A percentile compares a stretch with the other conserved stretches of the same genome.
phyloP scores from a whole-genome alignment of 2,329 filamentous ascomycete species.

The Colletotrichum tamarilloi region DNA sequence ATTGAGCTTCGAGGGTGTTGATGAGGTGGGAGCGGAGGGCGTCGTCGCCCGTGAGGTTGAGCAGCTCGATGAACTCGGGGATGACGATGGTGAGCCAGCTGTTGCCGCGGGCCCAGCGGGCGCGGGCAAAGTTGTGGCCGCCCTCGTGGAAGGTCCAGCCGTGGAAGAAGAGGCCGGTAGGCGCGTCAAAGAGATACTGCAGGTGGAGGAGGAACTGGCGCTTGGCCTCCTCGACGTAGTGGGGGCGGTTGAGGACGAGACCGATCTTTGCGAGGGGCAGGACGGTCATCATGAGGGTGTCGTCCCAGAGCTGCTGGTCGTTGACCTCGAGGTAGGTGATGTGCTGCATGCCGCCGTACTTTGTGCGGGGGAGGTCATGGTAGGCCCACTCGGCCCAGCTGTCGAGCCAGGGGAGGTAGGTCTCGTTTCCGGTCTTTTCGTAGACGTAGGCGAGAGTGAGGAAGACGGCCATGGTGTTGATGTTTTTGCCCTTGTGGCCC shows the following conservation, averaged over 20 bases:
- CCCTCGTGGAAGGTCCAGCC: conserved; percentile 82
- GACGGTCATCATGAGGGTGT: conserved; percentile 90
- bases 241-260: conserved; percentile 72
- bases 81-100: conserved; percentile 86
- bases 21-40: conserved; percentile 69
- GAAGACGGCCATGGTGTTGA: conserved; percentile 86
- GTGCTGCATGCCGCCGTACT: conserved; percentile 79
- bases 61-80: conserved; percentile 81
- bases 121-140: conserved; percentile 70
- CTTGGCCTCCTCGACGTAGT: conserved; percentile 83
- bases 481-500: conserved; percentile 83
- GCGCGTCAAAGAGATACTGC: conserved; percentile 80
- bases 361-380: conserved; percentile 78
- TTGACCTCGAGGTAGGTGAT: conserved; percentile 79
- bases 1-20: conserved; percentile 76
- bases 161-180: conserved; percentile 81
- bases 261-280: conserved; percentile 85
- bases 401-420: conserved; percentile 82
- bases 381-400: conserved; percentile 87
- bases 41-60: conserved; percentile 72
- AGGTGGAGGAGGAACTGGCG: conserved; percentile 81
- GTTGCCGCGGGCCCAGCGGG: conserved; percentile 71
- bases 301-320: conserved; percentile 83
- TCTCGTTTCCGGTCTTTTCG: conserved; percentile 75
- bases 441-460: conserved; percentile 82